Evolutionary conservation across 1,284 basidiomycete species (phyloP).

Genomic region (Puccinia novopanici): DNA sequence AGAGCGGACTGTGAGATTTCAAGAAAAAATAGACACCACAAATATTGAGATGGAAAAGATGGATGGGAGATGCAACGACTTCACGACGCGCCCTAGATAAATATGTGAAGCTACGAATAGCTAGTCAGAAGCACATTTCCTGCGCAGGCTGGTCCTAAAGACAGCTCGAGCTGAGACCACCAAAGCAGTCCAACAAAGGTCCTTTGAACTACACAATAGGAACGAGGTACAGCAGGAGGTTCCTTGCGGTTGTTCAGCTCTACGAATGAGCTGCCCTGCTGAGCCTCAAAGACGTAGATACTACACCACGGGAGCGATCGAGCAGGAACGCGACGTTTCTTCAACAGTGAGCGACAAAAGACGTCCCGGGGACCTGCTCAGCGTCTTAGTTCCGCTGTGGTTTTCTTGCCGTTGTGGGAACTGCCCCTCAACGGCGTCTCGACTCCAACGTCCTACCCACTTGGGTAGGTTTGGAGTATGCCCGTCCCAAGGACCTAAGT

Average conservation of each 20-base stretch:
- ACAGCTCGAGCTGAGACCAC: not conserved
- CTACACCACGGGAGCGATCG: too few species aligned
- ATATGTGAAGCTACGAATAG: not conserved
- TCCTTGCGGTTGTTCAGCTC: not conserved
- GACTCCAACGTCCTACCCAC: too few species aligned
- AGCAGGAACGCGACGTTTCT: too few species aligned
- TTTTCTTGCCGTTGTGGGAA: too few species aligned
- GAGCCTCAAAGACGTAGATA: not conserved
- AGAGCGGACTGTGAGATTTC: not conserved
- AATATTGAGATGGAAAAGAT: not conserved
- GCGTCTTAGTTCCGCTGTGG: too few species aligned
- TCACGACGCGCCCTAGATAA: not conserved
- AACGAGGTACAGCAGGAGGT: not conserved
- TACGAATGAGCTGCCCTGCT: not conserved
- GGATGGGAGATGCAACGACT: not conserved
- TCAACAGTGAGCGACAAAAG: too few species aligned
- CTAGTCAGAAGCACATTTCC: not conserved
- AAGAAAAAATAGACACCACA: not conserved
- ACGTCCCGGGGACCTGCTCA: too few species aligned
- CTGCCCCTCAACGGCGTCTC: too few species aligned
- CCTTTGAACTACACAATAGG: not conserved
- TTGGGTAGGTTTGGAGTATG: too few species aligned
- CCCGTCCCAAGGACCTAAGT: too few species aligned
- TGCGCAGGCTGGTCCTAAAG: not conserved
- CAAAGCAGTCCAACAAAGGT: not conserved